Evolutionary conservation across 331 rosid genomes (phyloP), one percentile per base, ranked within the genome.

Genomic region (Cucumis variabilis): DNA sequence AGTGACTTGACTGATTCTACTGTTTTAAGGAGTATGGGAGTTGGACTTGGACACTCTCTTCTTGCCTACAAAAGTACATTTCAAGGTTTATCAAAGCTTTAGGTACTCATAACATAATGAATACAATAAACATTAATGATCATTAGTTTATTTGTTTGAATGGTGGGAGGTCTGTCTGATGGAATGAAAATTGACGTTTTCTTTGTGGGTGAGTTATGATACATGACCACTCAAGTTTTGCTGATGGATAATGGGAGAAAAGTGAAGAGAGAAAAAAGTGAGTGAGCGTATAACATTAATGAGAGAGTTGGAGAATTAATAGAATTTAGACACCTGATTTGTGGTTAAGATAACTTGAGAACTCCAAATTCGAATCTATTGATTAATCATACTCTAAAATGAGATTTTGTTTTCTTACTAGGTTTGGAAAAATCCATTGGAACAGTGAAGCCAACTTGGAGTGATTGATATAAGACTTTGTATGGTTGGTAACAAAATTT

Each of bases 1-100:
- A 92, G 98, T 84, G 97, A 96, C 89, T 92, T 96, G 90, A 96
- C 99, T 13, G 98, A 95, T 90, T 96, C 99, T 60, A 95, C 98
- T 21, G 98, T 96, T 85, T 68, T 95, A 27, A 91, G 98, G 92
- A 95, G 92, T 90, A 90, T 95, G 94, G 95, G 97, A 88, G 95
- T 92, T 0, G 98, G 93, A 75, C 77, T 96, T 41, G 98, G 94
- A 48, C 95, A 93, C 89, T 96, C 98, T 87, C 94, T 94, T 89
- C 93, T 92, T 90, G 95, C 98, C 63, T 96, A 94, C 88, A 94
- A 91, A 92, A 94, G 92, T 87, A 89, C 97, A 16, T 95, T 96
- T 80, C 98, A 92, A 89, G 95, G 97, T 72, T 93, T 95, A 21
- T 66, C 88, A 83, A 95, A 93, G 91, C 98, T 95, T 90, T 94